Base-by-base conservation (phyloP, 768 basidiomycete genomes). In the Suillus lakei region DNA sequence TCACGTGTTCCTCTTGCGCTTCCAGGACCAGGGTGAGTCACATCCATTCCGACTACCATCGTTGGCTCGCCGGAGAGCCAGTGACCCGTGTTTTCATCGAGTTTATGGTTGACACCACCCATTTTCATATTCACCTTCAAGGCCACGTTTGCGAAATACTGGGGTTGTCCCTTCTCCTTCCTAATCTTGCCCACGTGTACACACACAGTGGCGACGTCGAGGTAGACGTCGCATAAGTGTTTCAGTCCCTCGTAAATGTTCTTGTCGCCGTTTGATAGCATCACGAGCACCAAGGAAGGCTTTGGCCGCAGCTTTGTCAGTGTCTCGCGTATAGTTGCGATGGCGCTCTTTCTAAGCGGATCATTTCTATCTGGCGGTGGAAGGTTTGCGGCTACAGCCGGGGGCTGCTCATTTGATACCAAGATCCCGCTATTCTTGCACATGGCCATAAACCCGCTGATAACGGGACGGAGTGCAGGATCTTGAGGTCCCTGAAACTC, bases 11-110 rank as follows among this genome's bases (percentile, higher is more conserved):
- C 84, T 34, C 73, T 71, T 67, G 87, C 82, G 64, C 90, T 91
- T 2, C 89, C 89, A 5, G 87, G 88, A 23, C 92, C 90, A 26
- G 92, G 92, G 76, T 95, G 92, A 2, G 91, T 93, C 28, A 92
- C 91, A 59, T 86, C 86, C 79, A 85, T 84, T 21, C 85, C 85
- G 5, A 87, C 83, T 48, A 86, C 64, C 84, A 86, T 86, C 21
- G 85, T 86, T 43, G 82, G 76, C 53, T 73, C 70, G 26, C 70
- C 62, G 44, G 68, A 72, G 34, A 86, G 72, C 82, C 81, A 84
- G 44, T 21, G 68, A 36, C 74, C 71, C 63, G 77, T 80, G n/a
- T 66, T 69, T 39, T 70, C 68, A 62, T 83, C 83, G 60, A 87
- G 67, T 36, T 72, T 74, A 65, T 86, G 85, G 64, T 86, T 86